Base-by-base conservation (phyloP, 805 yeast species). In the Saccharomycopsis synnaedendra region DNA sequence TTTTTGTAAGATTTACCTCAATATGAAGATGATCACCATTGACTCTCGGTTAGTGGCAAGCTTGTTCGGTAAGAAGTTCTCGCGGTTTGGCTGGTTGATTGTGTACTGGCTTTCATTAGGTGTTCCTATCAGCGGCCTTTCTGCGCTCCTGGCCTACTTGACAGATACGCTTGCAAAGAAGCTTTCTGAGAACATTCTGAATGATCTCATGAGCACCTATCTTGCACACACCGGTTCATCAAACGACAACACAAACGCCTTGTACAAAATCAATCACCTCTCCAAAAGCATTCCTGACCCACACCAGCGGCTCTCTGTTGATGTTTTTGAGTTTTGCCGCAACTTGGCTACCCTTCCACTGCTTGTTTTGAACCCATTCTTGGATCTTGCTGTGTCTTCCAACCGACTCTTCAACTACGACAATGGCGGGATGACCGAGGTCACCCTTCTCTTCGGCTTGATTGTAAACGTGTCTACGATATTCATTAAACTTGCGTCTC, bases 11-110 rank as follows among this genome's bases (percentile, higher is more conserved):
- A 90, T 96, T 0, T 61, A 80, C 29, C 64, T 89, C 31, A 82
- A 95, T 2, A 70, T 89, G 42, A 80, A 80, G 57, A 89, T 88
- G 10, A 96, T 97, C 4, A 76, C 82, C 8, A 69, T 89, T 49
- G 97, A 89, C 62, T 97, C 97, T 54, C 69, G 71, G 58, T 67
- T 89, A 46, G 96, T 89, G 4, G 85, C 95, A 0, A 77, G 85
- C 1, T 71, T 89, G 55, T 85, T 89, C 32, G 74, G 82, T 39
- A 85, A 82, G 53, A 72, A 73, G 44, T 82, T 87, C 52, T 68
- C 71, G 42, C 70, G 69, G 41, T 88, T 89, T 58, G 66, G 80
- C 48, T 72, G 73, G 51, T 72, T 82, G 32, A 63, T 88, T 47
- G 68, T 74, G 2, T 70, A 76, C 57, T 89, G 97, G 97, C 76